Conservation (phyloP, 129 eudicot genomes). For the Flaveria brownii region DNA sequence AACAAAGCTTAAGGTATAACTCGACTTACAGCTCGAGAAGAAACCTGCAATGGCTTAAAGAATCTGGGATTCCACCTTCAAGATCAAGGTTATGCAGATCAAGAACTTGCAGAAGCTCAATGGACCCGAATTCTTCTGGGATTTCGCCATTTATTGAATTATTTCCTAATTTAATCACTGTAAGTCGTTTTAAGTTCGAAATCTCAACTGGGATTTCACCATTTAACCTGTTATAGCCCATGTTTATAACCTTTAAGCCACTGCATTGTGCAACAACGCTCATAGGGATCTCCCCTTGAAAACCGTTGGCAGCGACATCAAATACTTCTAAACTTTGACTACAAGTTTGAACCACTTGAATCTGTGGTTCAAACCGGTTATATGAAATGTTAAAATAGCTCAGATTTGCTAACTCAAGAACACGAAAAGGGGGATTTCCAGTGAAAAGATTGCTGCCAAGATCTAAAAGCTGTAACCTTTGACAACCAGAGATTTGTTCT, state of each 20-base stretch:
- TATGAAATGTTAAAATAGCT: slow-evolving; percentile 72
- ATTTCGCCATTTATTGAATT: slow-evolving; percentile 65
- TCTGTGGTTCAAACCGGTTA: slow-evolving; percentile 59
- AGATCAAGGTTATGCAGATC: slow-evolving; percentile 75
- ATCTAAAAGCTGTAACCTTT: slow-evolving; percentile 78
- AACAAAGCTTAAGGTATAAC: slow-evolving; percentile 16
- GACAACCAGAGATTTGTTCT: slow-evolving; percentile 56
- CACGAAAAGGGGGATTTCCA: slow-evolving; percentile 71
- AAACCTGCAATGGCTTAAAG: slow-evolving; percentile 71
- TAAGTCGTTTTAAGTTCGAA: slow-evolving; percentile 52
- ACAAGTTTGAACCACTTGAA: slow-evolving; percentile 48
- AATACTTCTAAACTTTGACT: slow-evolving; percentile 58
- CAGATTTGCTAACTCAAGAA: slow-evolving; percentile 53
- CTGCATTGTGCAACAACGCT: slow-evolving; percentile 56
- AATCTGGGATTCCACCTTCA: slow-evolving; percentile 63
- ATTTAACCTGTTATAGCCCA: slow-evolving; percentile 61
- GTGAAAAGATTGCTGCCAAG: slow-evolving; percentile 77
- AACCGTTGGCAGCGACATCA: slow-evolving; percentile 69
- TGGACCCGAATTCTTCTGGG: slow-evolving; percentile 66
- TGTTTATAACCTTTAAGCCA: slow-evolving; percentile 60
- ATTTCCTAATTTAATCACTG: slow-evolving; percentile 62
- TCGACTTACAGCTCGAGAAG: slow-evolving; percentile 90
- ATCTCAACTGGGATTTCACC: slow-evolving; percentile 69
- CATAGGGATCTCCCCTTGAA: slow-evolving; percentile 69
- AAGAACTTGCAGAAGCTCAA: slow-evolving; percentile 80